Conservation (phyloP, 83 land plant species). For the Diphasiastrum complanatum region DNA sequence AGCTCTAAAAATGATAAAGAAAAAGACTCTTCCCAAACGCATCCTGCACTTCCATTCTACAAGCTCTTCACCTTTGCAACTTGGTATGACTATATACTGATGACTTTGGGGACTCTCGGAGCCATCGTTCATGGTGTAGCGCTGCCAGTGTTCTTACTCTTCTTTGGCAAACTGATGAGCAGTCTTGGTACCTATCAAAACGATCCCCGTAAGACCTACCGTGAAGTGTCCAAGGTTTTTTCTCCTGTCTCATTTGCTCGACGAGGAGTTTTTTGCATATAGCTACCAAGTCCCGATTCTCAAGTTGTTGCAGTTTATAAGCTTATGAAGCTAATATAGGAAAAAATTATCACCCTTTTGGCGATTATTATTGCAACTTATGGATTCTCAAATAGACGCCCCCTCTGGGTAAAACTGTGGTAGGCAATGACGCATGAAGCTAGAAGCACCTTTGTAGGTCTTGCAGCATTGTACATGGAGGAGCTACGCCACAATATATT, state of each 20-base stretch:
- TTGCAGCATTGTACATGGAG: too few relatives aligned
- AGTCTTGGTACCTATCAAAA: conserved; percentile 20
- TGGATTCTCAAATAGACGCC: too few relatives aligned
- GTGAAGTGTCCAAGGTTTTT: conserved; percentile 21
- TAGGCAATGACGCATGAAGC: too few relatives aligned
- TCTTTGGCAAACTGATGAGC: conserved; percentile 21
- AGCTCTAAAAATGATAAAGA: too few relatives aligned
- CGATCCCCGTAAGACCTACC: conserved; percentile 3
- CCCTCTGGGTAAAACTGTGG: too few relatives aligned
- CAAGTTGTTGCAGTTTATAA: background rate
- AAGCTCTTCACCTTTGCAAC: conserved; percentile 28
- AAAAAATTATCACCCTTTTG: background rate
- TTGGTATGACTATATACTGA: conserved; percentile 20
- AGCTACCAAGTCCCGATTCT: background rate
- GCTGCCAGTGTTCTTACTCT: conserved; percentile 21
- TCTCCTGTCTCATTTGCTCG: background rate
- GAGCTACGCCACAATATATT: too few relatives aligned
- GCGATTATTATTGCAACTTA: too few relatives aligned
- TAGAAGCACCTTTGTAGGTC: too few relatives aligned
- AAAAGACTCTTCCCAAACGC: too few relatives aligned
- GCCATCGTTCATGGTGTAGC: conserved; percentile 21
- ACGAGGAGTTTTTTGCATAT: background rate
- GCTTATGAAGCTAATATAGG: background rate
- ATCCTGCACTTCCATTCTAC: conserved; percentile 9
- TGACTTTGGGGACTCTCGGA: conserved; percentile 20